A percentile compares a stretch with the other conserved stretches of the same genome.
Conservation (phyloP, 805 yeast genomes). For the Torulaspora gathmanii region DNA sequence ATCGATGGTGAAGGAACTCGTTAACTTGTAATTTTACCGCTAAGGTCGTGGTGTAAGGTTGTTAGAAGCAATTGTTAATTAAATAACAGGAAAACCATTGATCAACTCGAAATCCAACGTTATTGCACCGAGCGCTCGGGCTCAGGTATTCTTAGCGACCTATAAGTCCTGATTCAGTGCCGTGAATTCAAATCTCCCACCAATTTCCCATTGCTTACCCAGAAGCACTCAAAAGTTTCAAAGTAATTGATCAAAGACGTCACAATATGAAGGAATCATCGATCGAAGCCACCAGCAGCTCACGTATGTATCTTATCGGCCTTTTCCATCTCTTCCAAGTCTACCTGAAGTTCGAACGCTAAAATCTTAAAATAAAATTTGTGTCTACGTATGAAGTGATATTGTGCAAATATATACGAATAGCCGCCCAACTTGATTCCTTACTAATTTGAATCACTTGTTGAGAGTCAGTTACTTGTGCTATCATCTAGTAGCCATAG, state of each 20-base stretch:
- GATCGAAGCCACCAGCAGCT: not conserved
- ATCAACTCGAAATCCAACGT: not conserved
- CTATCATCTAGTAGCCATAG: not conserved
- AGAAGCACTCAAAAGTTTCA: not conserved
- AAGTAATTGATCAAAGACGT: not conserved
- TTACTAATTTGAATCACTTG: not conserved
- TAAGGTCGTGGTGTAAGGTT: conserved; percentile 13
- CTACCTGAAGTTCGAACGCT: no score
- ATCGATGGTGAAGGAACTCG: not conserved
- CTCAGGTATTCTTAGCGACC: conserved; percentile 12
- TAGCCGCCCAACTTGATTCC: conserved; percentile 4
- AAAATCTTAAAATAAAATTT: not conserved
- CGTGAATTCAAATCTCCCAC: not conserved
- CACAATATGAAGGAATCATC: not conserved
- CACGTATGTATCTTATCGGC: not conserved
- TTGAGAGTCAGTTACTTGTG: not conserved
- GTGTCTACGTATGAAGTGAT: not conserved
- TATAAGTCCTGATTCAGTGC: conserved; percentile 3
- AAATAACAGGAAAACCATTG: not conserved
- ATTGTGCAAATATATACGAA: not conserved
- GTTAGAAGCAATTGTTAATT: conserved; percentile 7
- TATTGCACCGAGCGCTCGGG: not conserved
- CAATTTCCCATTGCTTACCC: conserved; percentile 5
- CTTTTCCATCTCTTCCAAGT: no score
- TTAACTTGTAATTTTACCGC: conserved; percentile 4